These are phyloP conservation scores for Trametes hirsuta DNA, from an alignment of 1,284 basidiomycete genomes.

Conservation along the genomic window DNA sequence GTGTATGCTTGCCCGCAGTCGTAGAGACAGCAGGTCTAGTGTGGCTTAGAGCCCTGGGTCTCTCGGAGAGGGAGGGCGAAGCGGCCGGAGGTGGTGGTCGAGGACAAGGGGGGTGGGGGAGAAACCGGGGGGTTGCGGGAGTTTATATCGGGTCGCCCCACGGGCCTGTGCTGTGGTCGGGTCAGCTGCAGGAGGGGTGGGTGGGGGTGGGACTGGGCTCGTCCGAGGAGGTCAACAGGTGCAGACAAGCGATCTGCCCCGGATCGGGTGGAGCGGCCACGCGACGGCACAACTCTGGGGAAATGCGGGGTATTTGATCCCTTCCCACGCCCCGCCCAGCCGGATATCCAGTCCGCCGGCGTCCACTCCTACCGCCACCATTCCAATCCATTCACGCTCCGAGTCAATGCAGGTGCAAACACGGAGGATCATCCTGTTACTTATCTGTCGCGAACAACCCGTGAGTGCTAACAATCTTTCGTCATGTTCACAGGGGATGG, in stretches of 20 bases:
- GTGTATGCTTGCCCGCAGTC: background rate
- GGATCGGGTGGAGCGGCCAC: background rate
- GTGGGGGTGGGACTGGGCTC: background rate
- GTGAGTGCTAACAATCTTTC: too few relatives aligned
- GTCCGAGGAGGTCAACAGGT: slow-evolving; percentile 5
- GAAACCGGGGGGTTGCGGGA: background rate
- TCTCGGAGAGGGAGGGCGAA: background rate
- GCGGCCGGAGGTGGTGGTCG: slow-evolving; percentile 2
- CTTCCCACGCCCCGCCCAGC: slow-evolving; percentile 3
- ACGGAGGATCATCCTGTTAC: too few relatives aligned
- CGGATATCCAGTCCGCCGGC: background rate
- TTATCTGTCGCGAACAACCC: too few relatives aligned
- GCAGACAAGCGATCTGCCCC: slow-evolving; percentile 1
- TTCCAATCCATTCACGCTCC: background rate
- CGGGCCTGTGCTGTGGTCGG: slow-evolving; percentile 1
- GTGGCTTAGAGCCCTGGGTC: slow-evolving; percentile 6
- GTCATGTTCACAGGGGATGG: too few relatives aligned
- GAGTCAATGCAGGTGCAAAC: background rate
- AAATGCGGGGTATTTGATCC: slow-evolving; percentile 13
- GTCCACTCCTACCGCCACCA: too few relatives aligned
- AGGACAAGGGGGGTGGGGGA: background rate
- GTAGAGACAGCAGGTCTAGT: slow-evolving; percentile 5
- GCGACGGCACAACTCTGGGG: slow-evolving; percentile 6
- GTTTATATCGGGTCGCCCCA: slow-evolving; percentile 25
- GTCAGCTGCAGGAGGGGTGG: background rate